phyloP scores from a whole-genome alignment of 176 grass and related monocot genomes.

The Juncus inflexus region DNA sequence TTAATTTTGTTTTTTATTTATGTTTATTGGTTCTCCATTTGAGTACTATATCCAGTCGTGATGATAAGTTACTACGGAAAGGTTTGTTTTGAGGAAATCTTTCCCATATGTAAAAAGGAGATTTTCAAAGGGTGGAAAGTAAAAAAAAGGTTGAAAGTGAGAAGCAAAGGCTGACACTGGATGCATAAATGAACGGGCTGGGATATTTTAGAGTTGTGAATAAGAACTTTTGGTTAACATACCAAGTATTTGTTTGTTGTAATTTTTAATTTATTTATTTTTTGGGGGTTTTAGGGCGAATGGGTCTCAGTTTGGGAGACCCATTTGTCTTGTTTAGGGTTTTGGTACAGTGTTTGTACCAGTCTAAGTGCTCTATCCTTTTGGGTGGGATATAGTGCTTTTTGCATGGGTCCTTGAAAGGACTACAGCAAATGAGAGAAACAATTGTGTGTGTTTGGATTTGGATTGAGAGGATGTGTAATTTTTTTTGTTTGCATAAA shows the following conservation, averaged over 20 bases:
- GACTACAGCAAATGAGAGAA: conserved; percentile 22
- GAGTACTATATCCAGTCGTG: conserved; percentile 31
- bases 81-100: conserved; percentile 54
- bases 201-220: conserved; percentile 30
- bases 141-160: conserved; percentile 27
- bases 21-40: conserved; percentile 32
- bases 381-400: too few species aligned
- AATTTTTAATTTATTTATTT: conserved; percentile 21
- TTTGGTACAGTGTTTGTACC: conserved; percentile 15
- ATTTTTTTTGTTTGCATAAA: conserved; percentile 22
- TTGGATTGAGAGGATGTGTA: conserved; percentile 19
- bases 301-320: conserved; percentile 25
- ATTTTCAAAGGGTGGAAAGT: conserved; percentile 38
- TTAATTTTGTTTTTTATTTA: conserved; percentile 29
- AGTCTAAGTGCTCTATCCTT: conserved; percentile 26
- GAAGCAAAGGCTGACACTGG: conserved; percentile 30
- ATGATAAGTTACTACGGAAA: conserved; percentile 25
- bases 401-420: conserved; percentile 26
- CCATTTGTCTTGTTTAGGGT: conserved; percentile 33
- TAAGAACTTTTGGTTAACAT: conserved; percentile 25
- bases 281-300: neutral
- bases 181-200: neutral
- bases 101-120: conserved; percentile 38
- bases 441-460: conserved; percentile 17
- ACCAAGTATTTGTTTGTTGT: conserved; percentile 19